Evolutionary conservation across 805 yeast species (phyloP), one percentile per base, ranked within the genome.

Genomic region (Metschnikowia hibisci): DNA sequence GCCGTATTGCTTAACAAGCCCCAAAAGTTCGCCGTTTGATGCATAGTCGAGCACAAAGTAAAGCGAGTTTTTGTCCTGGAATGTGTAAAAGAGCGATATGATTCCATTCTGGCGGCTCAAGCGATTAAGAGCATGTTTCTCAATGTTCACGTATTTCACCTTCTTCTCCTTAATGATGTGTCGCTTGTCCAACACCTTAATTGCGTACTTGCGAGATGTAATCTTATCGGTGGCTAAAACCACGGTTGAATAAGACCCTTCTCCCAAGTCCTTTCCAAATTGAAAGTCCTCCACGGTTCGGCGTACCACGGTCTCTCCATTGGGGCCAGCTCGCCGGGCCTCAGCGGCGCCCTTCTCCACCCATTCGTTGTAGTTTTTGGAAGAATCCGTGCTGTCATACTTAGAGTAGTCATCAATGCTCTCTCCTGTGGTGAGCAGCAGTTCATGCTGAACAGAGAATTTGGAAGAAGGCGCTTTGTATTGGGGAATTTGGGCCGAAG

Each of bases 71-170:
- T 82, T 82, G 58, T 86, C 95, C 60, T 86, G 95, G 54, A 86
- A 86, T 0, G 95, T 85, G 62, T 82, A 85, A 57, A 76, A 84
- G 44, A 86, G 62, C 45, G 82, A 82, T 12, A 86, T 76, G 4
- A 86, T 73, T 3, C 90, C 88, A 52, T 72, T 63, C 37, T 84
- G 62, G 43, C 73, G 63, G 39, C 80, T 82, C 46, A 86, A 68
- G 45, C 89, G 67, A 56, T 85, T 85, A 52, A 86, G 69, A 0
- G 95, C 85, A 57, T 82, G 83, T 56, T 86, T 86, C 57, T 86
- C 95, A 42, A 86, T 83, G 57, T 84, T 85, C 38, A 86, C 95
- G 59, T 86, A 86, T 57, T 86, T 85, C 26, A 85, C 93, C 56
- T 86, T 86, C 61, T 85, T 86, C 57, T 86, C 95, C 51, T 78